These are phyloP conservation scores for Ganoderma leucocontextum DNA, from an alignment of 1,284 basidiomycete genomes.

Conservation along the genomic window DNA sequence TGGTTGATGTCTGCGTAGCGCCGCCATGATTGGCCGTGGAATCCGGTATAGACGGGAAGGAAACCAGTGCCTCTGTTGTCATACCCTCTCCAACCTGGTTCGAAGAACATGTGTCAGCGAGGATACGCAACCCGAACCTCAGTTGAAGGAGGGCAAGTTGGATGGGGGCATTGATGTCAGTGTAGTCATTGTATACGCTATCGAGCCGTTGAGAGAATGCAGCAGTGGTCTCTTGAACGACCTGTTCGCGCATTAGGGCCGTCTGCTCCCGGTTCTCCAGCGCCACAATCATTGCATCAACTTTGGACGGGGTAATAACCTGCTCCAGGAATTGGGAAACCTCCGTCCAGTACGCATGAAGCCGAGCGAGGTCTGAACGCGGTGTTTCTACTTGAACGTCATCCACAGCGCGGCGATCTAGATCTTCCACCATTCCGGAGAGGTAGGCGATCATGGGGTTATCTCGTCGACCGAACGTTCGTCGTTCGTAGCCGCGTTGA, in stretches of 20 bases:
- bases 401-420: conserved; percentile 31
- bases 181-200: conserved; percentile 65
- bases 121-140: conserved; percentile 79
- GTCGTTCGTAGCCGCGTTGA: conserved; percentile 64
- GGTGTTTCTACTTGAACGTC: conserved; percentile 33
- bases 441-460: conserved; percentile 62
- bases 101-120: conserved; percentile 44
- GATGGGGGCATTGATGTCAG: conserved; percentile 77
- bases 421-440: conserved; percentile 46
- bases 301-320: conserved; percentile 56
- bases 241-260: conserved; percentile 60
- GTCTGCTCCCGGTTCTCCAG: conserved; percentile 47
- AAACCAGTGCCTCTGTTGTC: conserved; percentile 49
- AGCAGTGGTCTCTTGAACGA: conserved; percentile 71
- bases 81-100: conserved; percentile 20
- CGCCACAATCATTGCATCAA: conserved; percentile 49
- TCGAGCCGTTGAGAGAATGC: conserved; percentile 71
- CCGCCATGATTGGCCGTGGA: conserved; percentile 45
- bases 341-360: conserved; percentile 88
- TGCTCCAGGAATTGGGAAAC: conserved; percentile 74
- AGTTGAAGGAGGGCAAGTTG: conserved; percentile 72
- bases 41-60: conserved; percentile 62
- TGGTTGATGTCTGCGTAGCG: conserved; percentile 12
- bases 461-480: conserved; percentile 66
- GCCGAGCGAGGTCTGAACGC: conserved; percentile 59